Evolutionary conservation across 805 yeast genomes (phyloP), one percentile per base, ranked within the genome.

Genomic region (Schizosaccharomyces pombe): DNA sequence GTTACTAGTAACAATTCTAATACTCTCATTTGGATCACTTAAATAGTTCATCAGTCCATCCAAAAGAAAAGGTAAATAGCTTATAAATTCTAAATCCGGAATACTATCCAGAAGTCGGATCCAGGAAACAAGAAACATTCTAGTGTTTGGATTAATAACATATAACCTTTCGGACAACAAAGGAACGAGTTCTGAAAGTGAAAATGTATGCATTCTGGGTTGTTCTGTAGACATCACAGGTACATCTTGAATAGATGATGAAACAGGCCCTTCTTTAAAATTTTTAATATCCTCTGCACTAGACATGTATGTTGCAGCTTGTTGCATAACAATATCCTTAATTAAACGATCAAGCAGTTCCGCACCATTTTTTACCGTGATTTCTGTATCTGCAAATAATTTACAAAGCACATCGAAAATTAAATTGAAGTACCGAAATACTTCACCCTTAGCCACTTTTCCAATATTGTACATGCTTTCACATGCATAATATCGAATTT

Each of bases 401-500:
- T 82, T 80, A 64, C 95, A 87, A 55, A 91, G 71, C 19, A 87
- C 91, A 64, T 91, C 97, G 64, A 91, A 91, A 1, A 86, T 81
- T 67, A 91, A 97, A 67, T 89, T 91, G 72, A 91, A 91, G 64
- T 85, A 87, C 11, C 82, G 70, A 57, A 91, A 70, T 24, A 91
- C 84, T 66, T 91, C 97, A 30, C 97, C 97, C 60, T 94, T 79
- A 2, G 97, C 94, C 22, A 91, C 93, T 63, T 91, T 91, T 52
- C 97, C 94, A 51, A 91, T 87, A 67, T 91, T 91, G 67, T 91
- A 91, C 57, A 91, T 72, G 52, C 94, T 82, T 63, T 91, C 98
- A 68, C 97, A 91, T 0, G 98, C 96, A 65, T 86, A 91, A 62
- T 91, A 91, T 55, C 98, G 73, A 6, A 91, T 98, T 60, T 94